Evolutionary conservation across 768 basidiomycete genomes (phyloP), one percentile per base, ranked within the genome.

Genomic region (Boletus sp.): DNA sequence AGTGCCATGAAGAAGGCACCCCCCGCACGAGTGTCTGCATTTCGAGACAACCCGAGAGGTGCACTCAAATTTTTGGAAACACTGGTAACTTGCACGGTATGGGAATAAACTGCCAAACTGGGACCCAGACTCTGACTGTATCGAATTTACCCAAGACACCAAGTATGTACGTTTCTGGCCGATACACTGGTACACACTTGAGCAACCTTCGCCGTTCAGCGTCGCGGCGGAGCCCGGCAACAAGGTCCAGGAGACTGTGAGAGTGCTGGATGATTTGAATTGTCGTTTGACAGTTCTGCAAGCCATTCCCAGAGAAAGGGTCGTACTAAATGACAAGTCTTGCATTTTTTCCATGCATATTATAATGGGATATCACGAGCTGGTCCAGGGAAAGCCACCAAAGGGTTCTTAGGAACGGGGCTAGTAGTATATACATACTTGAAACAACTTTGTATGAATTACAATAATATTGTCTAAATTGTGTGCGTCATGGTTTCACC

Each of bases 401-500:
- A 15, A 37, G 18, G 15, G 20, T 39, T 4, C 35, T 28, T 40
- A n/a, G 28, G n/a, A 30, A 32, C n/a, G n/a, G n/a, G n/a, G n/a
- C n/a, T n/a, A n/a, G n/a, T n/a, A n/a, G n/a, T n/a, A n/a, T n/a
- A n/a, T n/a, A n/a, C n/a, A n/a, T n/a, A 28, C 14, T 24, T 7
- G 14, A 41, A 55, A 40, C 32, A 17, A 39, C 12, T 35, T 9
- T 24, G 17, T 36, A 39, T 47, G 33, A 8, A 32, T 24, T 8
- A 30, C 20, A 18, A 12, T 1, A 44, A 52, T 15, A 18, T 50
- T 9, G 7, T 39, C 39, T 40, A 14, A 37, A 30, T 15, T 89
- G 87, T 88, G 68, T 78, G 76, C 84, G 76, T 83, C 84, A 90
- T 90, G 88, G 88, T 88, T 87, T 88, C 64, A 83, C 86, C 83